A percentile compares a stretch with the other conserved stretches of the same genome.
Conservation (phyloP, 352 stramenopile genomes). For the Aphanomyces astaci region DNA sequence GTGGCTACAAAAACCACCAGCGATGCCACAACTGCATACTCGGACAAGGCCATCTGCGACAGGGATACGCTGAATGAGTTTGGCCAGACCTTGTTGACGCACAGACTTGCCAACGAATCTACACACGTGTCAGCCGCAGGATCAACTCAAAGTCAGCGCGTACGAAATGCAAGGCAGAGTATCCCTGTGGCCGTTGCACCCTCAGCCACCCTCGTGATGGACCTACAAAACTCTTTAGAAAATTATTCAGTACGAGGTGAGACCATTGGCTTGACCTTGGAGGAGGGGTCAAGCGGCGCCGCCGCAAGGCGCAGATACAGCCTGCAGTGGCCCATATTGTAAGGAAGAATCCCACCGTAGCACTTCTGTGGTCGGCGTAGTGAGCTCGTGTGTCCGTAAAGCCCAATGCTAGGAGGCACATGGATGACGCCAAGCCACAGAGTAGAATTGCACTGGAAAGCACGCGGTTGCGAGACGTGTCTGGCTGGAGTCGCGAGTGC, state of each 20-base stretch:
- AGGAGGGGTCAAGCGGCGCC: not conserved
- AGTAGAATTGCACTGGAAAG: not conserved
- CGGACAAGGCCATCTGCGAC: not conserved
- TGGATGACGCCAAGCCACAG: not conserved
- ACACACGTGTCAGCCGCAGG: not conserved
- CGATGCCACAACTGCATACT: not conserved
- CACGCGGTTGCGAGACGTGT: not conserved
- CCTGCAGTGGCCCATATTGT: not conserved
- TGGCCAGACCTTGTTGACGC: not conserved
- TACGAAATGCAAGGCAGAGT: not conserved
- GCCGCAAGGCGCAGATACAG: not conserved
- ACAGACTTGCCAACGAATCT: not conserved
- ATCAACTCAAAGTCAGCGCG: not conserved
- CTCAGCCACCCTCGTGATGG: not conserved
- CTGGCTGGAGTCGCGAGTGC: not conserved
- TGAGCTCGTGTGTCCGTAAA: conserved; percentile 1
- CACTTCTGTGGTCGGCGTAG: not conserved
- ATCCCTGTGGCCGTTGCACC: not conserved
- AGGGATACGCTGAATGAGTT: not conserved
- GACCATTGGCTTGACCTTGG: too few relatives aligned
- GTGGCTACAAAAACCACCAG: not conserved
- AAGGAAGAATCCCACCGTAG: not conserved
- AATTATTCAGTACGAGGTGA: too few relatives aligned
- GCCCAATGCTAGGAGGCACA: not conserved
- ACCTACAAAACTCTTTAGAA: too few relatives aligned